These are phyloP conservation scores for Camelina hispida DNA, from an alignment of 345 rosid species.

Conservation along the genomic window DNA sequence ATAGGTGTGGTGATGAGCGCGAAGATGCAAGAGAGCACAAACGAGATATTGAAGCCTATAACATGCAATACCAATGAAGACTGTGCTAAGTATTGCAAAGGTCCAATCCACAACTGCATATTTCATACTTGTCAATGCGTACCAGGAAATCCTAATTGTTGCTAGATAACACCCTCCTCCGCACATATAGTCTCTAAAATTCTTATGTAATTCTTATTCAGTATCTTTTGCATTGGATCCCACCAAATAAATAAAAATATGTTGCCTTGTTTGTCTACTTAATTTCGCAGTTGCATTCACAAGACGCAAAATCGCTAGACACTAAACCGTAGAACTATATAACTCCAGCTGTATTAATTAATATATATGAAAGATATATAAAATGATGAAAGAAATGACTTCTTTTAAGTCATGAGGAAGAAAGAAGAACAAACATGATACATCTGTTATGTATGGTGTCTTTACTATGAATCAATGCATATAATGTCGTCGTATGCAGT, in stretches of 20 bases:
- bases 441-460: too few species aligned
- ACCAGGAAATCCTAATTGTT: slow-evolving; percentile 33
- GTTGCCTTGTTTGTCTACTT: neutral
- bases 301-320: neutral
- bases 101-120: slow-evolving; percentile 25
- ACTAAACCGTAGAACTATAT: neutral
- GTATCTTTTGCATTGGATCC: neutral
- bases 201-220: too few species aligned
- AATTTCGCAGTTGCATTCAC: neutral
- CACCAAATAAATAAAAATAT: neutral
- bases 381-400: too few species aligned
- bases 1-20: slow-evolving; percentile 35
- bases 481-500: too few species aligned
- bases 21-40: slow-evolving; percentile 25
- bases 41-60: slow-evolving; percentile 10
- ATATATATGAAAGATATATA: neutral
- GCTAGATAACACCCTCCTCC: slow-evolving; percentile 9
- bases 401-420: too few species aligned
- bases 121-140: slow-evolving; percentile 33
- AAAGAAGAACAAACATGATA: slow-evolving; percentile 10
- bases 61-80: slow-evolving; percentile 38
- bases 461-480: too few species aligned
- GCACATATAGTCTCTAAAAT: neutral
- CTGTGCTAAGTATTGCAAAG: slow-evolving; percentile 36
- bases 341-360: neutral